Base-by-base conservation (phyloP, 176 grass and related monocot genomes). In the Hyparrhenia diplandra region DNA sequence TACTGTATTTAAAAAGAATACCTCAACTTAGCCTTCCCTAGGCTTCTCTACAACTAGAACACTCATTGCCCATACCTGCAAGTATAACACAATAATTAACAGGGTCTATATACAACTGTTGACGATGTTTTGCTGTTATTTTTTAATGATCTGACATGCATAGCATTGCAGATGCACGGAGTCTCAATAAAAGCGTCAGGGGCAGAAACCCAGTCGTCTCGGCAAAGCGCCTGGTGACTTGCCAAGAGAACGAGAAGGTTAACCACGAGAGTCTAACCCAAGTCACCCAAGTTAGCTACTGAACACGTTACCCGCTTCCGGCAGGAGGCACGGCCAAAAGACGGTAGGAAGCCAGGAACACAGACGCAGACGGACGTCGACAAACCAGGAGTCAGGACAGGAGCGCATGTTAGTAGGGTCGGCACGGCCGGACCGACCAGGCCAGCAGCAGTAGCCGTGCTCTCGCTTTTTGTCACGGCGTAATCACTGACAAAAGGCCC, bases 371-470 rank as follows among this genome's bases (percentile, higher is more conserved):
- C 79, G 17, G 73, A 81, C 77, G 64, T 47, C 25, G 24, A 69
- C 82, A 24, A 69, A 45, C 34, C 55, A 77, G 52, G 52, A 55
- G 49, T 52, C 8, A 55, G 52, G 64, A 59, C 87, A 71, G 57
- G 71, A 72, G 34, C 35, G 65, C 87, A 77, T 73, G 83, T 82
- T 89, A n/a, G 59, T 89, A 85, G 87, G 87, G 83, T 67, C 82
- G 64, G 49, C 70, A 80, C 47, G 36, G 49, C 30, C 25, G 13
- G 35, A 20, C 65, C 74, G 64, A 43, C 37, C 47, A 42, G 34
- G 20, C 2, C 54, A 80, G 24, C n/a, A 52, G 52, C 77, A 58
- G 64, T 54, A 34, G 20, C 31, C 63, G 43, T 76, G 65, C 39
- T 58, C 73, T 59, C 64, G n/a, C n/a, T 46, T 58, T 64, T 63